These are phyloP conservation scores for Zymoseptoria brevis DNA, from an alignment of 2,329 filamentous ascomycete species.

Conservation along the genomic window DNA sequence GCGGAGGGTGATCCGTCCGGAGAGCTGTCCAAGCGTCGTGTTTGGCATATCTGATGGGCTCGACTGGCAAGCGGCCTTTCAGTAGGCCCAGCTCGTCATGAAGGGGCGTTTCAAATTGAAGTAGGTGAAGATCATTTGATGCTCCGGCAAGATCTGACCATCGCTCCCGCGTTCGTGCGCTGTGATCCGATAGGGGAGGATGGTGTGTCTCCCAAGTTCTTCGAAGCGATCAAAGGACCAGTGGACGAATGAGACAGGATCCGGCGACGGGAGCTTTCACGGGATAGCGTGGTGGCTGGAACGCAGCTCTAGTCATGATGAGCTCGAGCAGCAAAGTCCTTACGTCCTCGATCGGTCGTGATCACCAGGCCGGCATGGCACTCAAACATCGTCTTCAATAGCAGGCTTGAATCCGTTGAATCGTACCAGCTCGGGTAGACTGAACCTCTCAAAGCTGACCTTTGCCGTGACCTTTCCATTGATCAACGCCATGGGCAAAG, in stretches of 20 bases:
- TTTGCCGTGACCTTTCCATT: slow-evolving; percentile 66
- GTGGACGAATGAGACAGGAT: neutral
- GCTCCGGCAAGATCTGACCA: too few species aligned
- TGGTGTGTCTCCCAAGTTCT: neutral
- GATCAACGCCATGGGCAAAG: slow-evolving; percentile 75
- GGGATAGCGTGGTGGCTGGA: neutral
- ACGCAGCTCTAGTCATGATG: too few species aligned
- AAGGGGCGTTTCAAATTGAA: too few species aligned
- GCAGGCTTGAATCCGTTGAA: slow-evolving; percentile 13
- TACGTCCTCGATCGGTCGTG: neutral
- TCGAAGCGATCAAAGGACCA: neutral
- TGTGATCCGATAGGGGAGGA: neutral
- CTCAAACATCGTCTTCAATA: slow-evolving; percentile 10
- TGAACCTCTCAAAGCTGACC: neutral
- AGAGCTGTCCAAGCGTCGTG: slow-evolving; percentile 20
- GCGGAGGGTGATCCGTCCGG: slow-evolving; percentile 13
- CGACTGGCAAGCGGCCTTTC: slow-evolving; percentile 15
- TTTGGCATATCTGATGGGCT: slow-evolving; percentile 35
- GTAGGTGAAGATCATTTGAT: too few species aligned
- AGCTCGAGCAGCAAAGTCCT: too few species aligned
- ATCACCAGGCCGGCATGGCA: neutral
- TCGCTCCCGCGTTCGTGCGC: neutral
- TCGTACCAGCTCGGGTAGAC: neutral
- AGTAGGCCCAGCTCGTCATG: slow-evolving; percentile 43
- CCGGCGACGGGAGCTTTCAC: neutral